Conservation (phyloP, 1,139 yeast genomes). For the Blastobotrys malaysiensis region DNA sequence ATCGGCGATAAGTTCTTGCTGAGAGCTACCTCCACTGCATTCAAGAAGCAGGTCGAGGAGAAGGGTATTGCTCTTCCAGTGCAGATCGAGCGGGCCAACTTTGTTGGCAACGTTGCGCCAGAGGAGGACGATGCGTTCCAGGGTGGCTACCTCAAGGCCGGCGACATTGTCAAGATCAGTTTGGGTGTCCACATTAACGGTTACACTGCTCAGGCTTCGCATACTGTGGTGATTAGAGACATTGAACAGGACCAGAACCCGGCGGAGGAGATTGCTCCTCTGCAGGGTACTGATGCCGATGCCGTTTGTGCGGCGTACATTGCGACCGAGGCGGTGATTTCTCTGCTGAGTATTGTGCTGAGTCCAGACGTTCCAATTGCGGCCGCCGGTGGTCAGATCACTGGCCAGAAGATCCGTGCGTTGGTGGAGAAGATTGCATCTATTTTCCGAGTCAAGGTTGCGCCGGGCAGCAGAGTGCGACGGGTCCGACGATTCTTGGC, state of each 20-base stretch:
- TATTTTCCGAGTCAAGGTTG: slow-evolving; percentile 73
- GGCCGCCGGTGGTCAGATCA: slow-evolving; percentile 38
- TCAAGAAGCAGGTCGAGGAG: slow-evolving; percentile 32
- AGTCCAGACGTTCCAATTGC: slow-evolving; percentile 53
- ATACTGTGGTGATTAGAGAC: slow-evolving; percentile 77
- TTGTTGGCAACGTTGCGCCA: slow-evolving; percentile 77
- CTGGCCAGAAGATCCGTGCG: slow-evolving; percentile 63
- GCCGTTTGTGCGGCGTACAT: slow-evolving; percentile 83
- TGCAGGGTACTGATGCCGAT: slow-evolving; percentile 81
- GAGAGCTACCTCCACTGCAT: slow-evolving; percentile 25
- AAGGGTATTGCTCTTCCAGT: slow-evolving; percentile 94
- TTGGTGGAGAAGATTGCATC: slow-evolving; percentile 79
- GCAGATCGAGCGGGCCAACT: slow-evolving; percentile 75
- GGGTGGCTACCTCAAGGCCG: slow-evolving; percentile 48
- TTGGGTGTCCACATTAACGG: slow-evolving; percentile 94
- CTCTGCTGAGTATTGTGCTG: slow-evolving; percentile 66
- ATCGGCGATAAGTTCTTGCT: slow-evolving; percentile 69
- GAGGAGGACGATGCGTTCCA: slow-evolving; percentile 62
- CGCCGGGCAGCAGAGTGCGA: slow-evolving; percentile 90
- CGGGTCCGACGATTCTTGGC: slow-evolving; percentile 88
- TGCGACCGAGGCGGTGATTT: slow-evolving; percentile 77
- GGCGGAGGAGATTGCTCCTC: slow-evolving; percentile 55
- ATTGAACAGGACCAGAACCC: slow-evolving; percentile 26
- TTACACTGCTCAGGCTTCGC: slow-evolving; percentile 80
- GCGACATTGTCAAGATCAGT: slow-evolving; percentile 79